These are phyloP conservation scores for Sonneratia alba DNA, from an alignment of 345 rosid species.

Conservation along the genomic window DNA sequence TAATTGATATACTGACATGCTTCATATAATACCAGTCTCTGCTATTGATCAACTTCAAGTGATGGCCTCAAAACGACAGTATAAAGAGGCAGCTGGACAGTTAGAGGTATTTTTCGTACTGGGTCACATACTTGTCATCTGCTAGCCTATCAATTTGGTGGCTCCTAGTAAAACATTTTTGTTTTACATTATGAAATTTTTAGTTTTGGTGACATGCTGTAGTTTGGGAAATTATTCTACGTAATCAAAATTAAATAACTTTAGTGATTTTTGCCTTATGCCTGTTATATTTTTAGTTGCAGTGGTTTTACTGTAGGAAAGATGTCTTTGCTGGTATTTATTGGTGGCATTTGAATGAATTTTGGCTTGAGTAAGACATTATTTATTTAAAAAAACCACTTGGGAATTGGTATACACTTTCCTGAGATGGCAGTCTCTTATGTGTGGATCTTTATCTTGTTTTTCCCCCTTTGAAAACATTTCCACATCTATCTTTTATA, in stretches of 20 bases:
- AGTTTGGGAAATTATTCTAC: not conserved
- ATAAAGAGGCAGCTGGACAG: slow-evolving; percentile 97
- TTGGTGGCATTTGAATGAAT: not conserved
- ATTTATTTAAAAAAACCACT: too few species aligned
- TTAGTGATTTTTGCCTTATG: not conserved
- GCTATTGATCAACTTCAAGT: slow-evolving; percentile 98
- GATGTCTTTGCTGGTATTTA: not conserved
- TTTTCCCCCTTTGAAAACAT: not conserved
- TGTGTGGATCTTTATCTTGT: not conserved
- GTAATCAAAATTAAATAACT: not conserved
- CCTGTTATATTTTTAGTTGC: not conserved
- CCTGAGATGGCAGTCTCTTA: not conserved
- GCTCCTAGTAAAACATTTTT: not conserved
- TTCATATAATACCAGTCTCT: slow-evolving; percentile 52
- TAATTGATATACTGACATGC: not conserved
- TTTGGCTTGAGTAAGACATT: not conserved
- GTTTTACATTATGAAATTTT: slow-evolving; percentile 1
- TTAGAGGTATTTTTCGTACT: slow-evolving; percentile 54
- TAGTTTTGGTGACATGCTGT: not conserved
- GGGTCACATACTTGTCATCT: not conserved
- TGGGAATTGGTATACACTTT: not conserved
- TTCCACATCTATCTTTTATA: not conserved
- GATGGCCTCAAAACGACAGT: slow-evolving; percentile 95
- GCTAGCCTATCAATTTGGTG: not conserved
- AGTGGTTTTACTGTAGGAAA: not conserved